phyloP scores from a whole-genome alignment of 2,329 filamentous ascomycete species.

The Lizonia empirigonia region DNA sequence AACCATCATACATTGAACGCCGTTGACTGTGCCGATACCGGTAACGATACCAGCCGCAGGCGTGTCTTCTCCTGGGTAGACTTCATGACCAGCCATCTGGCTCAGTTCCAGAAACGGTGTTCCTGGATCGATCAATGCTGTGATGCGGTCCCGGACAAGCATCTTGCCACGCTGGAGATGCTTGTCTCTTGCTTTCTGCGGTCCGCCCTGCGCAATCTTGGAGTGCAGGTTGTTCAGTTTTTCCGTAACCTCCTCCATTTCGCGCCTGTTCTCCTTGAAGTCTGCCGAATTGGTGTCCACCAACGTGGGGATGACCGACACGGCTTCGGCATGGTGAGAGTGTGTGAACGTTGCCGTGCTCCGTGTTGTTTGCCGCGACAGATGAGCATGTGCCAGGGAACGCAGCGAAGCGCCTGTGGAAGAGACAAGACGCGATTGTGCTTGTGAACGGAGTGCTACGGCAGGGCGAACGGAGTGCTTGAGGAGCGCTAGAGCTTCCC shows the following conservation, averaged over 20 bases:
- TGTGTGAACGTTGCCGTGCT: constrained; percentile 78
- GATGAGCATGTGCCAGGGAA: constrained; percentile 20
- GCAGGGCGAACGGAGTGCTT: constrained; percentile 38
- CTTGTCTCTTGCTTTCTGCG: constrained; percentile 83
- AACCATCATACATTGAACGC: constrained; percentile 89
- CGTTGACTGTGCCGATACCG: constrained; percentile 86
- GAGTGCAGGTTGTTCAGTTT: constrained; percentile 72
- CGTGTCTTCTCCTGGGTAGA: constrained; percentile 87
- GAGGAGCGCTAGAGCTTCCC: constrained; percentile 43
- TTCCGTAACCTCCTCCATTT: constrained; percentile 76
- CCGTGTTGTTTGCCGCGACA: constrained; percentile 20
- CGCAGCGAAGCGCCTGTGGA: constrained; percentile 20
- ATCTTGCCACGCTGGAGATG: constrained; percentile 90
- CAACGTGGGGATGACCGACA: constrained; percentile 77
- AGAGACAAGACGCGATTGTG: constrained; percentile 30
- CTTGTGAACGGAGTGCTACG: constrained; percentile 26
- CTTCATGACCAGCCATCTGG: constrained; percentile 81
- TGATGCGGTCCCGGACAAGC: constrained; percentile 87
- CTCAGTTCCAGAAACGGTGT: constrained; percentile 94
- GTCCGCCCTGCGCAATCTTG: constrained; percentile 75
- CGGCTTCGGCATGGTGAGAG: constrained; percentile 78
- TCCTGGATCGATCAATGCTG: constrained; percentile 84
- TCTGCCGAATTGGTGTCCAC: constrained; percentile 79
- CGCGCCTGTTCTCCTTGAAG: constrained; percentile 78
- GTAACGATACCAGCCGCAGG: constrained; percentile 92